Evolutionary conservation across 306 rosid species (phyloP).

Genomic region (Boehmeria nivea): DNA sequence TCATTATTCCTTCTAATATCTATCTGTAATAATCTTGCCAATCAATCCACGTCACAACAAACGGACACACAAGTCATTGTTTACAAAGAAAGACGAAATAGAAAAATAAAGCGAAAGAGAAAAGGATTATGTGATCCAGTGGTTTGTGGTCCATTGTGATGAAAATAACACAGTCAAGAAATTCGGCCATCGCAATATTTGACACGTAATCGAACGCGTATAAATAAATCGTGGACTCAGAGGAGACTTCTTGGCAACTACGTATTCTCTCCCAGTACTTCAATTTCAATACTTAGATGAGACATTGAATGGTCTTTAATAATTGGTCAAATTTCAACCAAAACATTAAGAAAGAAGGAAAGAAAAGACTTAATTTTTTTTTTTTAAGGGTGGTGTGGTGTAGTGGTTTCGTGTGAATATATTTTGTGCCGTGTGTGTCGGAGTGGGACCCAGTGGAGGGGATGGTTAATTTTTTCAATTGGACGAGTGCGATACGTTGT

Average conservation of each 20-base stretch:
- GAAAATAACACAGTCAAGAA: constrained; percentile 59
- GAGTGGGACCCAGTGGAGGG: neutral
- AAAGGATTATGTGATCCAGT: no score
- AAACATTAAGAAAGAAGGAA: neutral
- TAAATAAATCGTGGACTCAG: constrained; percentile 26
- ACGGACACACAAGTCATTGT: constrained; percentile 12
- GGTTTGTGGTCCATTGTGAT: neutral
- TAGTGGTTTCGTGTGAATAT: constrained; percentile 14
- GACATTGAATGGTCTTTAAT: neutral
- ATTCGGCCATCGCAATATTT: constrained; percentile 42
- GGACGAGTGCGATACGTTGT: constrained; percentile 28
- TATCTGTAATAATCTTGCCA: neutral
- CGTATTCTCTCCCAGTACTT: constrained; percentile 21
- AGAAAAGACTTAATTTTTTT: neutral
- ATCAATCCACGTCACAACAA: constrained; percentile 18
- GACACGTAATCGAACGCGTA: constrained; percentile 50
- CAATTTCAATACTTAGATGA: neutral
- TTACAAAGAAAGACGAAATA: constrained; percentile 10
- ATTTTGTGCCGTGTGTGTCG: neutral
- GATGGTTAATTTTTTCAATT: constrained; percentile 28
- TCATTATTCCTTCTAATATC: neutral
- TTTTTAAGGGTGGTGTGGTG: constrained; percentile 8
- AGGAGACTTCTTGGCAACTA: constrained; percentile 50
- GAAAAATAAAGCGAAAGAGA: no score
- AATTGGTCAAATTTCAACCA: constrained; percentile 32